These are phyloP conservation scores for Pinguiococcus pyrenoidosus DNA, from an alignment of 108 stramenopile species.

Conservation along the genomic window DNA sequence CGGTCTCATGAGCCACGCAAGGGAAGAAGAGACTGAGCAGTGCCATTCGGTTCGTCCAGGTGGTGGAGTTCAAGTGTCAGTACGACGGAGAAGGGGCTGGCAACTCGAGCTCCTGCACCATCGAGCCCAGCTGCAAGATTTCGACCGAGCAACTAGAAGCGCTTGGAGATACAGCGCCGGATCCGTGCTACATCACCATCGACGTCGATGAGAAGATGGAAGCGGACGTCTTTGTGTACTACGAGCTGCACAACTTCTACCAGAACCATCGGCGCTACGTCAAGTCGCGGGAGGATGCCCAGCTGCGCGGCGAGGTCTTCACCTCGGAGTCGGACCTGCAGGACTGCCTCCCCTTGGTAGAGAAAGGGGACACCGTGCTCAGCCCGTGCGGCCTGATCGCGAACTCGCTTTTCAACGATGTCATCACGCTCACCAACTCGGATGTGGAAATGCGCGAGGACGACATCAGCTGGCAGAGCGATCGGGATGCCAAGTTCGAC, in stretches of 20 bases:
- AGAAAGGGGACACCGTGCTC: slow-evolving; percentile 32
- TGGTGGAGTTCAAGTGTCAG: slow-evolving; percentile 14
- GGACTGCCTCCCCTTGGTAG: not conserved
- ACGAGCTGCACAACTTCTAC: slow-evolving; percentile 89
- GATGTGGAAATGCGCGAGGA: slow-evolving; percentile 53
- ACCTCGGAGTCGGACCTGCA: not conserved
- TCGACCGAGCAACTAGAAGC: not conserved
- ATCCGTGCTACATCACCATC: slow-evolving; percentile 13
- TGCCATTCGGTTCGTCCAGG: no score
- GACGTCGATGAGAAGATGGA: slow-evolving; percentile 48
- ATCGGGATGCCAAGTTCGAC: slow-evolving; percentile 66
- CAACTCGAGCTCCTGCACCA: not conserved
- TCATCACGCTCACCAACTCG: slow-evolving; percentile 39
- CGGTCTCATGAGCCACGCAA: no score
- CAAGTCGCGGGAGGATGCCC: slow-evolving; percentile 40
- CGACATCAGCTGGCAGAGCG: slow-evolving; percentile 87
- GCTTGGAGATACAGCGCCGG: not conserved
- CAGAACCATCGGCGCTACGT: slow-evolving; percentile 88
- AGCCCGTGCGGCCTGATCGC: slow-evolving; percentile 98
- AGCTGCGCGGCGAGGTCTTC: slow-evolving; percentile 30
- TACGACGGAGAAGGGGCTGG: slow-evolving; percentile 5
- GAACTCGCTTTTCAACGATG: slow-evolving; percentile 93
- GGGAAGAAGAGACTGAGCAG: no score
- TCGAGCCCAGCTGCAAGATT: not conserved
- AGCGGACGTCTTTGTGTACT: slow-evolving; percentile 81